Base-by-base conservation (phyloP, 2,329 filamentous ascomycete genomes). In the Claviceps sp. region DNA sequence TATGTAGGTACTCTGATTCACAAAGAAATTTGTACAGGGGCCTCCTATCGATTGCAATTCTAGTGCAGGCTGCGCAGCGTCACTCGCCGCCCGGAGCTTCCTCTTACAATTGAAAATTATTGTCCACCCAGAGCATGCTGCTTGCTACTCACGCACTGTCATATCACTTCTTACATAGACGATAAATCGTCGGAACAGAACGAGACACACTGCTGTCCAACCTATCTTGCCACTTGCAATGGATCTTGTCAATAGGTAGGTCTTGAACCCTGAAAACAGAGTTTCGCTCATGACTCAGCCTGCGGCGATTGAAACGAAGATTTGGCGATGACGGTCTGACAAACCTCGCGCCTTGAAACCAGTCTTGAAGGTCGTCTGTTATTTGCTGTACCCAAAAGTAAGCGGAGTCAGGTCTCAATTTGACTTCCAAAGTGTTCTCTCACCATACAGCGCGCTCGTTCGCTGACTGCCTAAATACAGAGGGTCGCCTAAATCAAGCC, bases 331-430 rank as follows among this genome's bases (percentile, higher is more conserved):
- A 39, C 20, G 29, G 22, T 36, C 51, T 52, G 45, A 50, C 50
- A 23, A 13, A 2, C 14, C 13, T n/a, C 38, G 46, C 20, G 20
- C 38, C 22, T 36, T 50, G 29, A 36, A 26, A 29, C 42, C 51
- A 95, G 89, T 74, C 78, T 96, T 66, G 88, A 93, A 76, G 90
- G 91, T 64, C 86, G 93, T 58, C 79, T 97, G 52, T 80, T 97
- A 56, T 96, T 98, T 66, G 93, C 93, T 55, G 88, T 98, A n/a
- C 93, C 93, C 55, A 98, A 98, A 74, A 98, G 88, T 90, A 74
- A 75, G 86, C 81, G 45, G 14, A 9, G 4, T 13, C 11, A 26
- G 39, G 11, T 2, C 11, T 22, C 2, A 17, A 20, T 16, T 22
- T 37, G 7, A 4, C 2, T 8, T 22, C 5, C 20, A 43, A 42